phyloP scores from a whole-genome alignment of 768 basidiomycete species.

The Suillus luteus region DNA sequence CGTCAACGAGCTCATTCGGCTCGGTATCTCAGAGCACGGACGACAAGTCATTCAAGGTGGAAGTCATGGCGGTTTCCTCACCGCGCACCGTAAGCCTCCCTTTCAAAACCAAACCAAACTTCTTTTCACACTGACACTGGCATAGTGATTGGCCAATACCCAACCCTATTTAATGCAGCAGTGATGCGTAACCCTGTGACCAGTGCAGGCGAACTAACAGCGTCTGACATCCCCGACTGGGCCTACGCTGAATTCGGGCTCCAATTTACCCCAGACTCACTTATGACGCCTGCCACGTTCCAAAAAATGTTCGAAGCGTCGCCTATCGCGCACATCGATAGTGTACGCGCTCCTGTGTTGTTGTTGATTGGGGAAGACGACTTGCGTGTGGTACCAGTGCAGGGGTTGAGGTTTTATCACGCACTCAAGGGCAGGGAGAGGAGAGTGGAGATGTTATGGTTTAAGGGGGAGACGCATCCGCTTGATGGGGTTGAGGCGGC shows the following conservation, averaged over 20 bases:
- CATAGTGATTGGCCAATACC: slow-evolving; percentile 63
- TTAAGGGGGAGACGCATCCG: slow-evolving; percentile 63
- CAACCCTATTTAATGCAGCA: slow-evolving; percentile 61
- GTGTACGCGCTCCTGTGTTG: slow-evolving; percentile 54
- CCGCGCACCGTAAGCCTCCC: slow-evolving; percentile 51
- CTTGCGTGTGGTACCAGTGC: slow-evolving; percentile 60
- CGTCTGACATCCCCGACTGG: slow-evolving; percentile 75
- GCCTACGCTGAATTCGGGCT: slow-evolving; percentile 43
- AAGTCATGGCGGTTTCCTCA: slow-evolving; percentile 70
- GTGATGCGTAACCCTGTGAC: slow-evolving; percentile 73
- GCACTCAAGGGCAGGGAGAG: slow-evolving; percentile 50
- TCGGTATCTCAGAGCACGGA: slow-evolving; percentile 51
- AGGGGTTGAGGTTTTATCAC: slow-evolving; percentile 67
- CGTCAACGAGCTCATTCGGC: slow-evolving; percentile 48
- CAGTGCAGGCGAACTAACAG: slow-evolving; percentile 54
- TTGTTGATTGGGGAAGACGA: slow-evolving; percentile 63
- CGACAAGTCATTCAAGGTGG: slow-evolving; percentile 63
- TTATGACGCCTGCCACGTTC: slow-evolving; percentile 50
- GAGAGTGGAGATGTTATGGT: slow-evolving; percentile 59
- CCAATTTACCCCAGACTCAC: slow-evolving; percentile 34
- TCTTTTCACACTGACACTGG: neutral
- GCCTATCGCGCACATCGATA: slow-evolving; percentile 56
- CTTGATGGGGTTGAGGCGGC: slow-evolving; percentile 64
- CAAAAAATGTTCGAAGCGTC: slow-evolving; percentile 48
- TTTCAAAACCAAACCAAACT: neutral